phyloP scores from a whole-genome alignment of 768 basidiomycete genomes.

The Trametes punicea region DNA sequence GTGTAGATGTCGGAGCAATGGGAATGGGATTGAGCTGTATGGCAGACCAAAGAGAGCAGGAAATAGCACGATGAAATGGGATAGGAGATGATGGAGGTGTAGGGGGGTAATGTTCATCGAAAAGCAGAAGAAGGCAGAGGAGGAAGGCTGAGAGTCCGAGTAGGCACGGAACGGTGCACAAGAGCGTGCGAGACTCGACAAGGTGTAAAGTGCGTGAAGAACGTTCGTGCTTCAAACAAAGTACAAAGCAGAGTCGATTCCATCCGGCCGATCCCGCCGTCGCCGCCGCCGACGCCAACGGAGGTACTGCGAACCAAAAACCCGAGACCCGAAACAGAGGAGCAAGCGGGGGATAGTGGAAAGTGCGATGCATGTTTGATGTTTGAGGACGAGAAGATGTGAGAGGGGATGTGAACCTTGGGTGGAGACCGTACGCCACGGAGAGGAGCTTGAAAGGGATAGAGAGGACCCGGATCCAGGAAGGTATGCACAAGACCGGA shows the following conservation, averaged over 20 bases:
- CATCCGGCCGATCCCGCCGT: too few relatives aligned
- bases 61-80: not conserved
- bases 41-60: not conserved
- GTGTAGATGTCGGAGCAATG: not conserved
- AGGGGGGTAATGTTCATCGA: too few relatives aligned
- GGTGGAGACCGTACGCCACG: not conserved
- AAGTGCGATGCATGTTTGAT: not conserved
- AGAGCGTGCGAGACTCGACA: not conserved
- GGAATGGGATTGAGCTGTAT: not conserved
- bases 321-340: not conserved
- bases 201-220: not conserved
- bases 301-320: not conserved
- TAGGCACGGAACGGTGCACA: not conserved
- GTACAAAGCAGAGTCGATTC: not conserved
- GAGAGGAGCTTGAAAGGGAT: not conserved
- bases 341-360: not conserved
- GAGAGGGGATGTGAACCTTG: not conserved
- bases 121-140: not conserved
- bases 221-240: slow-evolving; percentile 1
- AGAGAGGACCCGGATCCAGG: not conserved
- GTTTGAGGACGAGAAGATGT: not conserved
- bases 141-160: too few relatives aligned
- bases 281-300: too few relatives aligned
- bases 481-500: not conserved
- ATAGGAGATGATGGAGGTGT: not conserved